These are phyloP conservation scores for Penicillium cosmopolitanum DNA, from an alignment of 495 filamentous ascomycete genomes.

Conservation along the genomic window DNA sequence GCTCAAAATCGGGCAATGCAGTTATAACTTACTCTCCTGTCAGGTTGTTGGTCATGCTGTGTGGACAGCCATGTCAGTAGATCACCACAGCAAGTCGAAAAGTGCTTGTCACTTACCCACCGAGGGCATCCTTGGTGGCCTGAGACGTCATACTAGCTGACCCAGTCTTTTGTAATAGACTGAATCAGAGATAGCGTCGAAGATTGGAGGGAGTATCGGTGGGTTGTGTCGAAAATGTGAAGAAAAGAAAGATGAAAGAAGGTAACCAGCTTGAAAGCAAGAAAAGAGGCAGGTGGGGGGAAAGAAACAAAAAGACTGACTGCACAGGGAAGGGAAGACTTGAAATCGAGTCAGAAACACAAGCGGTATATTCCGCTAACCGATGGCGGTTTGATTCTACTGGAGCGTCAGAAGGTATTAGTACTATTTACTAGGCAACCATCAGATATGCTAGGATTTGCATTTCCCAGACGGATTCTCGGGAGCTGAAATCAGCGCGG, in stretches of 20 bases:
- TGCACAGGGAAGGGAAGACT: no score
- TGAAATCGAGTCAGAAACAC: no score
- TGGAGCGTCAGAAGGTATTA: no score
- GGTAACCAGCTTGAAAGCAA: no score
- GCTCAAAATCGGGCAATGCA: background rate
- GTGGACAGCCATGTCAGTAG: background rate
- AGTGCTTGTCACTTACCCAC: slow-evolving; percentile 2
- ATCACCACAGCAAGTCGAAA: background rate
- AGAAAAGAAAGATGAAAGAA: no score
- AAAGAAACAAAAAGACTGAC: no score
- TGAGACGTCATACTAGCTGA: slow-evolving; percentile 4
- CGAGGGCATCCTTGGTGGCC: background rate
- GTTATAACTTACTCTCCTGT: slow-evolving; percentile 21
- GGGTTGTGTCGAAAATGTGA: background rate
- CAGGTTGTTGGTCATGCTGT: slow-evolving; percentile 24
- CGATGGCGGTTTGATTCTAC: no score
- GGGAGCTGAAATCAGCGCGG: background rate
- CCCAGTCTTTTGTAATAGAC: no score
- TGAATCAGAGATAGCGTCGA: background rate
- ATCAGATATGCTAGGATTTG: background rate
- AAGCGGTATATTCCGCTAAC: no score
- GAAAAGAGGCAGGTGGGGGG: no score
- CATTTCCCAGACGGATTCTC: background rate
- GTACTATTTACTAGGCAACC: no score
- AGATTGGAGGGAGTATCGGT: background rate